Evolutionary conservation across 2,329 filamentous ascomycete genomes (phyloP).

Genomic region (Rugonectria rugulosa): DNA sequence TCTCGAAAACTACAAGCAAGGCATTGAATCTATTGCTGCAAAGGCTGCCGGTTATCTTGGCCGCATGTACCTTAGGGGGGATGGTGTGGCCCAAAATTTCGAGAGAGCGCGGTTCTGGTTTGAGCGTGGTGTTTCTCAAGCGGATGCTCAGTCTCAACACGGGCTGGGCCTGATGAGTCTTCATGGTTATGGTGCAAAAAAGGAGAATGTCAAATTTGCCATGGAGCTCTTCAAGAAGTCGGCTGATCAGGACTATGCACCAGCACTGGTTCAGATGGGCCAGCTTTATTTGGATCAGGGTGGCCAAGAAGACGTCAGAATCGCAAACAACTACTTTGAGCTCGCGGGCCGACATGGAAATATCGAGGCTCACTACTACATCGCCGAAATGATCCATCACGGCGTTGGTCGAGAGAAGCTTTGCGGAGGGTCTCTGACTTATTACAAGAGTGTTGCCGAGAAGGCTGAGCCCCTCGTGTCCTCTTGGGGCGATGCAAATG

Average conservation of each 20-base stretch:
- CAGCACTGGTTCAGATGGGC: conserved; percentile 84
- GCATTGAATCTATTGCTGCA: conserved; percentile 78
- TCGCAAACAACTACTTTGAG: conserved; percentile 87
- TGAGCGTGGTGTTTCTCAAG: conserved; percentile 75
- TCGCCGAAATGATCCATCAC: conserved; percentile 85
- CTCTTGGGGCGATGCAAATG: conserved; percentile 83
- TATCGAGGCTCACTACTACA: conserved; percentile 90
- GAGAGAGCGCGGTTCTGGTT: conserved; percentile 83
- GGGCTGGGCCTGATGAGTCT: conserved; percentile 85
- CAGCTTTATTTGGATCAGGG: conserved; percentile 88
- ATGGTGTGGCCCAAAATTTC: conserved; percentile 82
- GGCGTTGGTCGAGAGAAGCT: conserved; percentile 82
- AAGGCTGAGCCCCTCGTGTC: conserved; percentile 77
- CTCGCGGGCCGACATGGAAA: conserved; percentile 82
- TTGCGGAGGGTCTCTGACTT: conserved; percentile 78
- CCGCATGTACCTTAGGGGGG: conserved; percentile 87
- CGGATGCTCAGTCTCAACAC: conserved; percentile 85
- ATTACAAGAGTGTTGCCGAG: conserved; percentile 84
- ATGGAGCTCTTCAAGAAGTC: conserved; percentile 79
- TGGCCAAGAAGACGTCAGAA: conserved; percentile 70
- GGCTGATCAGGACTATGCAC: conserved; percentile 81
- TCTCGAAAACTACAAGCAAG: conserved; percentile 71
- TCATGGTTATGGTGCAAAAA: conserved; percentile 72
- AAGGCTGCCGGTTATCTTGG: conserved; percentile 90
- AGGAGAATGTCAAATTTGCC: conserved; percentile 74